These are phyloP conservation scores for Odontarrhena argentea DNA, from an alignment of 345 rosid genomes.

Conservation along the genomic window DNA sequence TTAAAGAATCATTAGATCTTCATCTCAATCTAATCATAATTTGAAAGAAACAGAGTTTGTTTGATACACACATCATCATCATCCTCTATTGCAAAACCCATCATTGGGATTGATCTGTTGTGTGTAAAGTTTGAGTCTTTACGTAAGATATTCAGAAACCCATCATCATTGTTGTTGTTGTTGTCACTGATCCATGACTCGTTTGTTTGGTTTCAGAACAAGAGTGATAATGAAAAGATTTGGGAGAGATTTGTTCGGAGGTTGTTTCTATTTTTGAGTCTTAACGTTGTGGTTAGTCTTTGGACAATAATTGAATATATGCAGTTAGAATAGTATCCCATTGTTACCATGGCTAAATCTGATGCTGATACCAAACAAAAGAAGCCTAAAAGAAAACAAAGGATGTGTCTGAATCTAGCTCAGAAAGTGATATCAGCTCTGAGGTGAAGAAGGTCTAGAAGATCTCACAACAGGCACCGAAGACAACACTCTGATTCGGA, in stretches of 20 bases:
- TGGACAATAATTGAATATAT: no score
- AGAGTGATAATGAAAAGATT: no score
- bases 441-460: conserved; percentile 58
- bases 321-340: no score
- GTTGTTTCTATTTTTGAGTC: no score
- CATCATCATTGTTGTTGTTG: background rate
- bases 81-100: conserved; percentile 31
- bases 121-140: conserved; percentile 24
- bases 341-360: conserved; percentile 66
- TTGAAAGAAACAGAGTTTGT: conserved; percentile 6
- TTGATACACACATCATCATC: conserved; percentile 43
- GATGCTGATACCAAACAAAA: conserved; percentile 61
- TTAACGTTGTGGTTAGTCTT: no score
- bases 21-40: background rate
- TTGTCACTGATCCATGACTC: conserved; percentile 38
- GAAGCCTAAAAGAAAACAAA: conserved; percentile 62
- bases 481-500: conserved; percentile 57
- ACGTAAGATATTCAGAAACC: background rate
- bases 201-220: conserved; percentile 26
- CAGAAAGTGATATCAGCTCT: conserved; percentile 54
- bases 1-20: background rate
- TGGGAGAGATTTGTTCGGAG: no score
- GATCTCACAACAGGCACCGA: conserved; percentile 59
- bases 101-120: conserved; percentile 36
- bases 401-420: conserved; percentile 47